phyloP scores from a whole-genome alignment of 2,329 filamentous ascomycete species.

The Pseudopithomyces maydicus region DNA sequence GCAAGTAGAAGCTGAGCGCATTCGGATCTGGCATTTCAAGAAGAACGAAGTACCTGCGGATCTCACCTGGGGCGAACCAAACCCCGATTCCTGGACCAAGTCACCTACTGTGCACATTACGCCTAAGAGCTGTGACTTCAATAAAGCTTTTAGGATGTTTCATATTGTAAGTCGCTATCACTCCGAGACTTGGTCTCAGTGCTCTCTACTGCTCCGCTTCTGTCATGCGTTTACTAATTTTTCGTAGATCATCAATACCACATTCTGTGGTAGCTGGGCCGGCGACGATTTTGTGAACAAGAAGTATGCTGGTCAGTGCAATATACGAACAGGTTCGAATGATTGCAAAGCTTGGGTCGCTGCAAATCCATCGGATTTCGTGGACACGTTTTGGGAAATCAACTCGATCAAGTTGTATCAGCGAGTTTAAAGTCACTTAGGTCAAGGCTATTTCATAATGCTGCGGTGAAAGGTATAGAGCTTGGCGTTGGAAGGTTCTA shows the following conservation, averaged over 20 bases:
- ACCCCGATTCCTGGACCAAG: constrained; percentile 4
- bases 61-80: background rate
- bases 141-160: background rate
- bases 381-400: background rate
- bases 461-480: too few species aligned
- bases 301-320: background rate
- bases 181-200: background rate
- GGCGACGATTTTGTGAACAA: constrained; percentile 3
- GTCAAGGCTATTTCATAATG: too few species aligned
- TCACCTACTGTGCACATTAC: constrained; percentile 3
- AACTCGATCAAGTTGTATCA: constrained; percentile 4
- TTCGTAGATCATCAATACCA: constrained; percentile 30
- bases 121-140: constrained; percentile 2
- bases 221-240: background rate
- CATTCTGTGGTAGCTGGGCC: constrained; percentile 52
- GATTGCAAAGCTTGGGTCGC: constrained; percentile 3
- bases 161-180: background rate
- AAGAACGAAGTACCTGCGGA: background rate
- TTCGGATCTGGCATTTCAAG: constrained; percentile 3
- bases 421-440: background rate
- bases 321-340: background rate
- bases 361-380: background rate
- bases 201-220: background rate
- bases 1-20: background rate
- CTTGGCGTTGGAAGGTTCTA: too few species aligned